Conservation (phyloP, 2,329 filamentous ascomycete species). For the Aureobasidium mangrovei region DNA sequence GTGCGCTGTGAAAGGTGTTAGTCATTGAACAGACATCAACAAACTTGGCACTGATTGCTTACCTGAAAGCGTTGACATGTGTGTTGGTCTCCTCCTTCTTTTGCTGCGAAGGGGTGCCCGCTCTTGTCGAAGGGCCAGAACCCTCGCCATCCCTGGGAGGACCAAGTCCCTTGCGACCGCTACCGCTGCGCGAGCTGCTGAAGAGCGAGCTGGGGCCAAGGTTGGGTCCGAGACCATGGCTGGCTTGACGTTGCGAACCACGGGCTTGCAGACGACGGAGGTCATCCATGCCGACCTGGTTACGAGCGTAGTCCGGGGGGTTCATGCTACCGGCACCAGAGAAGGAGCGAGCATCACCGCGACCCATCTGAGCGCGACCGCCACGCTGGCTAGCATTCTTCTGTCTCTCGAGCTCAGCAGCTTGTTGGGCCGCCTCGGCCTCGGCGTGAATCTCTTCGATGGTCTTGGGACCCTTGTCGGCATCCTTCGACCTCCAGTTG, state of each 20-base stretch:
- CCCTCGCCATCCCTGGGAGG: constrained; percentile 73
- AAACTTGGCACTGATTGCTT: constrained; percentile 34
- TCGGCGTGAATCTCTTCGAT: constrained; percentile 84
- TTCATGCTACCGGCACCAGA: constrained; percentile 58
- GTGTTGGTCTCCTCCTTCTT: constrained; percentile 56
- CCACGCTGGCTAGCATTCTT: constrained; percentile 54
- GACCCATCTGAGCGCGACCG: constrained; percentile 64
- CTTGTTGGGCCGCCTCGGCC: constrained; percentile 70
- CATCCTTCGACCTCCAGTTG: constrained; percentile 81
- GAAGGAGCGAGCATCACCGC: constrained; percentile 81
- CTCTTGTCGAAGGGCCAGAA: constrained; percentile 69
- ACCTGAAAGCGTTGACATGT: constrained; percentile 85
- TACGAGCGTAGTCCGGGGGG: constrained; percentile 60
- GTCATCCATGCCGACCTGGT: constrained; percentile 86
- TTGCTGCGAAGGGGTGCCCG: constrained; percentile 65
- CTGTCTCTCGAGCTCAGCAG: constrained; percentile 58
- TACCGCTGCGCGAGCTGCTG: constrained; percentile 72
- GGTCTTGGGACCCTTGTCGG: constrained; percentile 95
- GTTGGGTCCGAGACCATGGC: constrained; percentile 47
- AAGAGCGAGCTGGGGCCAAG: constrained; percentile 78
- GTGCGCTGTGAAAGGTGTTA: constrained; percentile 36
- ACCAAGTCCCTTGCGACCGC: constrained; percentile 67
- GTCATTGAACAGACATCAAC: constrained; percentile 20
- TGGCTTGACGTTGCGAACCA: constrained; percentile 53
- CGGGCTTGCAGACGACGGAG: constrained; percentile 69